Base-by-base conservation (phyloP, 2,329 filamentous ascomycete species). In the Aureobasidium sp. region DNA sequence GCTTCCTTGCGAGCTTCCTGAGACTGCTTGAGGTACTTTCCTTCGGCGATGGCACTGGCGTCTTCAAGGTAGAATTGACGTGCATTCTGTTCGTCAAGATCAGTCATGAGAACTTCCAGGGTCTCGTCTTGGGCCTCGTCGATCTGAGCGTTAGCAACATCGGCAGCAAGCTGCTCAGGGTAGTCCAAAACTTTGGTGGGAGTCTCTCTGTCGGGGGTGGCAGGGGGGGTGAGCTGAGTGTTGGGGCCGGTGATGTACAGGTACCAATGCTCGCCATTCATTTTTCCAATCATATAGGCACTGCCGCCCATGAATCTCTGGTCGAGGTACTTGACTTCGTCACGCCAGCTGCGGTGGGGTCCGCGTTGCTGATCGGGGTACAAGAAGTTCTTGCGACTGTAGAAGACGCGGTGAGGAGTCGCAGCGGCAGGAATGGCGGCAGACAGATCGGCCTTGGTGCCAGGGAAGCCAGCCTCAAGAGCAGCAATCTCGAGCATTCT, bases 191-290 rank as follows among this genome's bases (percentile, higher is more conserved):
- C 69, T 66, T 79, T 83, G 41, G 79, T 84, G 61, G 82, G 74
- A 1, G 79, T 78, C 63, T 79, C 73, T 16, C 59, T 60, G 10
- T 69, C 70, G 5, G 91, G 90, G 10, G 87, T 95, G 25, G 83
- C 77, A 54, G 91, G 90, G 4, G 90, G 90, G 0, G 90, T 95
- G 59, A 94, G 76, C 51, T 80, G 75, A 42, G 81, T 84, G 67
- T 86, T 84, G 16, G 93, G 91, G 48, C 88, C 88, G 11, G 93
- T 97, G 64, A 97, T 84, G 74, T 98, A 98, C 53, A 98, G 76
- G 68, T 97, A 97, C 93, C 93, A 98, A 64, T 98, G 93, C 70
- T 98, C 93, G 55, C 93, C 91, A 63, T 98, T 98, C 91, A 97
- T 97, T 74, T 96, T 97, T 65, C 93, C 93, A 60, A 98, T 94